Base-by-base conservation (phyloP, 495 filamentous ascomycete species). In the Collariella sp. region DNA sequence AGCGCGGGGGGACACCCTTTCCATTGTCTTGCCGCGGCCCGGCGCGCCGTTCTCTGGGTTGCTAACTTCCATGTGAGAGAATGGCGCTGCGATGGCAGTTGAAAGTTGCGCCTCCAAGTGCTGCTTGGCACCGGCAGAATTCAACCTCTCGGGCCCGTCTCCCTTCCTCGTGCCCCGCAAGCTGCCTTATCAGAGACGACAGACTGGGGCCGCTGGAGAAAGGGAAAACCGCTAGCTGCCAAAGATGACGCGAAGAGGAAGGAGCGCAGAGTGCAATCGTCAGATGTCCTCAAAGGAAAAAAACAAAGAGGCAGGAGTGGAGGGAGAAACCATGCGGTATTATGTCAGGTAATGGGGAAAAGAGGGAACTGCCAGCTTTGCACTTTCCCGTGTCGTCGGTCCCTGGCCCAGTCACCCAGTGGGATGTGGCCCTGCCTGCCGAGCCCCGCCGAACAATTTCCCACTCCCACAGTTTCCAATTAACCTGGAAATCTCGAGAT, bases 401-500 rank as follows among this genome's bases (percentile, higher is more conserved):
- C 5, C 26, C 26, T 31, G 26, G 26, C n/a, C n/a, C n/a, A n/a
- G n/a, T n/a, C n/a, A n/a, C n/a, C n/a, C n/a, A n/a, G n/a, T n/a
- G n/a, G n/a, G n/a, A n/a, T n/a, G n/a, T n/a, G n/a, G n/a, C n/a
- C 55, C 55, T 45, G 54, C 54, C 41, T 57, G 48, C 41, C 56
- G 53, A 46, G 53, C 50, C 56, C 56, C 56, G 60, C 60, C 53
- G 54, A 57, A n/a, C n/a, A 59, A 54, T 59, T 55, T 59, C 56
- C 50, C 50, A n/a, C n/a, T n/a, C n/a, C n/a, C n/a, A n/a, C n/a
- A n/a, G n/a, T n/a, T n/a, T n/a, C n/a, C n/a, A n/a, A n/a, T n/a
- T n/a, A n/a, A 61, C 24, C 41, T 45, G 39, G 41, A 22, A 35
- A 53, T 49, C 46, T 12, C 12, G 31, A 34, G 31, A 34, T 34